Conservation (phyloP, 202 grass and related monocot genomes). For the Musa balbisiana region DNA sequence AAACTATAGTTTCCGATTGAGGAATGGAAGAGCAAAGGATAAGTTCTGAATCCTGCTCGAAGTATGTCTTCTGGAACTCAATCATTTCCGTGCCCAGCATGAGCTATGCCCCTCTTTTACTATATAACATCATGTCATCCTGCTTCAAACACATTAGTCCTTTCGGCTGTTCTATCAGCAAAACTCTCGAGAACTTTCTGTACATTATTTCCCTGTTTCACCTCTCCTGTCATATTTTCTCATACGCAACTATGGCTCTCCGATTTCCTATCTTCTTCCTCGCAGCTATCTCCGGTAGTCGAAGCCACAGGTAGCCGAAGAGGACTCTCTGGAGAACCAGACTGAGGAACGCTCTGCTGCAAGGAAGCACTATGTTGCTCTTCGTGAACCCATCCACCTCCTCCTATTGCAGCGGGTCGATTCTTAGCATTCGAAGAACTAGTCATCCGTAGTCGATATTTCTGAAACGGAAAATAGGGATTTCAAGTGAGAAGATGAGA, state of each 20-base stretch:
- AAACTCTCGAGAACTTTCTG: background rate
- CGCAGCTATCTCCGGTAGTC: conserved; percentile 56
- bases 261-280: conserved; percentile 55
- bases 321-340: conserved; percentile 60
- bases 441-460: conserved; percentile 63
- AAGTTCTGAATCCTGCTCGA: too few relatives aligned
- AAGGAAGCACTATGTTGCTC: conserved; percentile 47
- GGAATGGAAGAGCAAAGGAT: background rate
- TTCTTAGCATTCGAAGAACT: conserved; percentile 13
- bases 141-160: background rate
- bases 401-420: background rate
- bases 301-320: conserved; percentile 38
- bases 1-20: background rate
- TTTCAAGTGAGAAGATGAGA: background rate
- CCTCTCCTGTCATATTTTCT: background rate
- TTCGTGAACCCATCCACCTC: background rate
- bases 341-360: conserved; percentile 71
- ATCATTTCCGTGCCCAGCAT: too few relatives aligned
- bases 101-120: background rate
- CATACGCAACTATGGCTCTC: conserved; percentile 59
- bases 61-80: too few relatives aligned
- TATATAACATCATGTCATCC: background rate
- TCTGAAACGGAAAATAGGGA: conserved; percentile 30
- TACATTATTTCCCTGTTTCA: background rate
- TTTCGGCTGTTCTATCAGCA: background rate